These are phyloP conservation scores for Echria macrotheca DNA, from an alignment of 495 filamentous ascomycete species.

Conservation along the genomic window DNA sequence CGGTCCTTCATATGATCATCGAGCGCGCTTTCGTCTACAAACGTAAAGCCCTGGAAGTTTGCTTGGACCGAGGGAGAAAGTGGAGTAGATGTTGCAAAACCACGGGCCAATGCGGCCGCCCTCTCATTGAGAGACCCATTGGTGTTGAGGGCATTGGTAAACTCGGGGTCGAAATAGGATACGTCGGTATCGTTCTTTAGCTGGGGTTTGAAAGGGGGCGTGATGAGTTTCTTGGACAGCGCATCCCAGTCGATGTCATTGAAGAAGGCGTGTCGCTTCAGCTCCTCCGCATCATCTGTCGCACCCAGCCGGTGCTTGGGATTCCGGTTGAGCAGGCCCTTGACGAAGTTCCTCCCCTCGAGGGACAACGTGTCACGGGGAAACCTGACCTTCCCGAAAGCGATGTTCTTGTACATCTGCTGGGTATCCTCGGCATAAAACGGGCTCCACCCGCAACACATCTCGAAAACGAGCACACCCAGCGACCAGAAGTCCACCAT, in stretches of 20 bases:
- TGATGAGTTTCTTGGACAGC: constrained; percentile 79
- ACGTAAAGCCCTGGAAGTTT: constrained; percentile 97
- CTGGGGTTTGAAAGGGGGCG: constrained; percentile 97
- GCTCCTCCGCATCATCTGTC: constrained; percentile 84
- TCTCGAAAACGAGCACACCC: constrained; percentile 96
- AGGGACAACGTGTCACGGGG: constrained; percentile 88
- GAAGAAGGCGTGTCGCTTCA: constrained; percentile 94
- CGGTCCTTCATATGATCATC: constrained; percentile 75
- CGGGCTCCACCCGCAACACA: constrained; percentile 98
- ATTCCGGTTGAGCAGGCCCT: constrained; percentile 93
- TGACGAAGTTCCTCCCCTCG: constrained; percentile 95
- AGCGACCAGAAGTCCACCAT: constrained; percentile 99
- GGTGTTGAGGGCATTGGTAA: constrained; percentile 85
- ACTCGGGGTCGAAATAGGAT: constrained; percentile 97
- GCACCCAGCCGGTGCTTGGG: constrained; percentile 93
- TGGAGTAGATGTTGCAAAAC: constrained; percentile 76
- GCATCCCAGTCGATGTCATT: constrained; percentile 87
- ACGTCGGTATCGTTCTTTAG: constrained; percentile 92
- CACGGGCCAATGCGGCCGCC: constrained; percentile 72
- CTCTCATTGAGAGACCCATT: constrained; percentile 84
- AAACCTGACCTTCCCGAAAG: constrained; percentile 96
- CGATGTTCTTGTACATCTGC: constrained; percentile 99
- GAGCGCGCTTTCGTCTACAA: constrained; percentile 93
- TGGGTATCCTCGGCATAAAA: constrained; percentile 99
- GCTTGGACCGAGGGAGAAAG: constrained; percentile 92